Evolutionary conservation across 345 rosid species (phyloP), one percentile per base, ranked within the genome.

Genomic region (Eucalyptus rudis): DNA sequence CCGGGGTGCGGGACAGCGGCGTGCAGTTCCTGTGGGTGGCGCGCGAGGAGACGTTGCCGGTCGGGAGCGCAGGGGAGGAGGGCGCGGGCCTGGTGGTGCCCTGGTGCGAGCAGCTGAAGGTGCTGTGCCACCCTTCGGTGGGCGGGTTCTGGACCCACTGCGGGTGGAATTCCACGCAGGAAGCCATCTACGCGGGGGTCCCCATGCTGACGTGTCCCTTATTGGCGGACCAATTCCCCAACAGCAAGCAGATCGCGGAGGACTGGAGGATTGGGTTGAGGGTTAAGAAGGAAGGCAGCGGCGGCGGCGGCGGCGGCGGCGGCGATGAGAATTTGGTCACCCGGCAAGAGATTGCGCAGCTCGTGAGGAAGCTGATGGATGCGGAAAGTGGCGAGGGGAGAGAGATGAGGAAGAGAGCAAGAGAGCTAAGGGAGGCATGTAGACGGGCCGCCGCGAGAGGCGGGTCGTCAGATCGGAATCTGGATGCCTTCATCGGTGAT

Each of bases 21-120:
- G 92, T 87, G 36, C 86, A 85, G 47, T 93, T 29, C 89, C 86
- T 94, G 86, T 91, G 93, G 93, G 92, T 94, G 89, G 89, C 92
- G 5, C 91, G 91, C 3, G 92, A 88, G 6, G 92, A 93, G 47
- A 49, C 86, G 54, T 58, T 51, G 10, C 43, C 9, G 68, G 58
- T 86, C 9, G 13, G 17, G 17, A 68, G 47, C 10, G 84, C 68
- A 3, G 6, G 59, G 10, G 89, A 44, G 9, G 89, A 68, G 36
- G 49, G 14, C 49, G 27, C 6, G 88, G 85, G 50, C 93, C 31
- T 90, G 54, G 88, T 90, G 20, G 64, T 92, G 29, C 85, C 91
- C 7, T 92, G 93, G 93, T 89, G 94, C 76, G 86, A 91, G 51
- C 93, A 91, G 87, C 76, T 92, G 89, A 87, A 81, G 86, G 93